These are phyloP conservation scores for Phytopythium boreale DNA, from an alignment of 352 stramenopile species.

Conservation along the genomic window DNA sequence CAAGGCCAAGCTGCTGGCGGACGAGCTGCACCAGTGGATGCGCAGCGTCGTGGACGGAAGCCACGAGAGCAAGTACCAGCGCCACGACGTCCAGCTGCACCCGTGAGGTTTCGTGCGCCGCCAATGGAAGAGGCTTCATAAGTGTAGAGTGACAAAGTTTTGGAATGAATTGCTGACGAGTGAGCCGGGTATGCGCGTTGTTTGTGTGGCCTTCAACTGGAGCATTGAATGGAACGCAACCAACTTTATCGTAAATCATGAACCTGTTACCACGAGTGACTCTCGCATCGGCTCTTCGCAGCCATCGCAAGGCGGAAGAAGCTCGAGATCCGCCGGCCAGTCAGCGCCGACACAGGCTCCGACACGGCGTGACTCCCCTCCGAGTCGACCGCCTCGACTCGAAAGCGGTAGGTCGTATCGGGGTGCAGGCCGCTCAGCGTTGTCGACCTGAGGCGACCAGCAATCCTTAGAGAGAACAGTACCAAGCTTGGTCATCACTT, in stretches of 20 bases:
- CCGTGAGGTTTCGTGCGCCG: not conserved
- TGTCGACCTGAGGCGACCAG: not conserved
- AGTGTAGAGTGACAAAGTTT: too few relatives aligned
- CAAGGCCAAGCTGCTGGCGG: conserved; percentile 35
- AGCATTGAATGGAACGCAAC: too few relatives aligned
- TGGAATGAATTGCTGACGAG: too few relatives aligned
- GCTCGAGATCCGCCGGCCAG: not conserved
- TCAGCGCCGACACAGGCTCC: not conserved
- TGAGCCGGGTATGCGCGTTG: too few relatives aligned
- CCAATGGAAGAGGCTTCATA: not conserved
- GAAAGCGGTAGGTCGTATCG: conserved; percentile 2
- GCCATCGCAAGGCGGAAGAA: conserved; percentile 5
- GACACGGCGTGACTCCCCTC: not conserved
- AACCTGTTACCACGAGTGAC: too few relatives aligned
- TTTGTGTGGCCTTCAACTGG: too few relatives aligned
- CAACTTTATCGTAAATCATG: too few relatives aligned
- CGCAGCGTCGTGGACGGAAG: conserved; percentile 16
- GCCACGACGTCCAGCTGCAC: conserved; percentile 1
- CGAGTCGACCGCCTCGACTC: conserved; percentile 1
- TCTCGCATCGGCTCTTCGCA: not conserved
- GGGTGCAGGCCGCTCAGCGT: not conserved
- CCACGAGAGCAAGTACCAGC: conserved; percentile 5
- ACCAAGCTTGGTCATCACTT: too few relatives aligned
- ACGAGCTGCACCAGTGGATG: conserved; percentile 47
- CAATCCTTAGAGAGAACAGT: too few relatives aligned